Evolutionary conservation across 495 filamentous ascomycete genomes (phyloP).

Genomic region (Neurospora discreta): DNA sequence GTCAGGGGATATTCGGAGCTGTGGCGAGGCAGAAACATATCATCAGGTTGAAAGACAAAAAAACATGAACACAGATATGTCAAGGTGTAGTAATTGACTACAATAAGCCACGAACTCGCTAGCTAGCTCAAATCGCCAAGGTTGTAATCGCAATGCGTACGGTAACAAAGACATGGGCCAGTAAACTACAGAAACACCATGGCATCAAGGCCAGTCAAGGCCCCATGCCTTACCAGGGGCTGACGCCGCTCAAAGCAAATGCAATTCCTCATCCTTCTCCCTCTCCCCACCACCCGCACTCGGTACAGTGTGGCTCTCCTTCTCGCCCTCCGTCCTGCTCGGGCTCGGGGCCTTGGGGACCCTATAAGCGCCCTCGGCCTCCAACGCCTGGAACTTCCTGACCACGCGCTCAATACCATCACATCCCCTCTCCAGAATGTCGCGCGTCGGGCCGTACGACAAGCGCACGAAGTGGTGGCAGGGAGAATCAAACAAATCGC

Average conservation of each 20-base stretch:
- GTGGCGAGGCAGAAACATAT: not conserved
- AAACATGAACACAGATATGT: not conserved
- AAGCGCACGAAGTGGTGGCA: slow-evolving; percentile 93
- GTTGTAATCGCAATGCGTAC: not conserved
- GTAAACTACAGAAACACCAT: not conserved
- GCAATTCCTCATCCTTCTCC: not conserved
- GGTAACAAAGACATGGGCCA: not conserved
- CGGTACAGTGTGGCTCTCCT: not conserved
- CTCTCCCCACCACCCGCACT: not conserved
- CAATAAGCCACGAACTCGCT: not conserved
- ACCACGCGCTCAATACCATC: slow-evolving; percentile 84
- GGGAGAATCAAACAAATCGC: slow-evolving; percentile 88
- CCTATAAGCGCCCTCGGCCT: not conserved
- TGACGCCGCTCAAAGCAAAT: not conserved
- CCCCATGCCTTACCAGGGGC: not conserved
- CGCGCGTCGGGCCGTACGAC: slow-evolving; percentile 86
- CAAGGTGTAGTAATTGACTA: not conserved
- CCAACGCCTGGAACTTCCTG: not conserved
- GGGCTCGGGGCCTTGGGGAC: not conserved
- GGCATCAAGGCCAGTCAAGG: not conserved
- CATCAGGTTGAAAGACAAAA: not conserved
- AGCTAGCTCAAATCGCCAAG: not conserved
- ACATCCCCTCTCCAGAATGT: slow-evolving; percentile 70
- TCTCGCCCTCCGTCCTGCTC: not conserved
- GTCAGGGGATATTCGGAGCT: not conserved